Conservation (phyloP, 2,329 filamentous ascomycete genomes). For the Ophiostoma sp. region DNA sequence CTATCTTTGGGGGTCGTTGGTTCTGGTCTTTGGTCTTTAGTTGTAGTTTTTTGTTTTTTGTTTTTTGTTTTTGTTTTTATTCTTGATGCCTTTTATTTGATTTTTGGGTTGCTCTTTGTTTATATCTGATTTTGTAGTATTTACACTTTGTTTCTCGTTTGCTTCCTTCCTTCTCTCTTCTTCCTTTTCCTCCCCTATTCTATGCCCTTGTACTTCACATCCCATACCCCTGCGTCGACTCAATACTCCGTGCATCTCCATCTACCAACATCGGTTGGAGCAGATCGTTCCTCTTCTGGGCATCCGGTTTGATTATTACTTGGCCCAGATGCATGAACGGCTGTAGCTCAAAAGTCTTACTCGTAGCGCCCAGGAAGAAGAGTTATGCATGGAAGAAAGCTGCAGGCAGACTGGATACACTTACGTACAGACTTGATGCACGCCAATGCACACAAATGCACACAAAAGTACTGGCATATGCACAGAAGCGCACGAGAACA, state of each 20-base stretch:
- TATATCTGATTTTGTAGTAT: background rate
- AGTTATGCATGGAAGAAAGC: too few species aligned
- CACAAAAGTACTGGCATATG: slow-evolving; percentile 7
- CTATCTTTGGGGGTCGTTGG: background rate
- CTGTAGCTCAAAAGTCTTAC: too few species aligned
- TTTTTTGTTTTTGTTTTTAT: background rate
- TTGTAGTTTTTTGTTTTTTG: background rate
- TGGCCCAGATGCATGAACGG: background rate
- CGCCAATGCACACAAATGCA: background rate
- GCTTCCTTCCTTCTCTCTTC: background rate
- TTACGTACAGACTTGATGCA: background rate
- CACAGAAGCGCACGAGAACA: slow-evolving; percentile 6
- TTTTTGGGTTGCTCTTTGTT: background rate
- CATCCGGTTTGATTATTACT: slow-evolving; percentile 8
- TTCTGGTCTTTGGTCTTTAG: background rate
- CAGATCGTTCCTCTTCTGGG: slow-evolving; percentile 10
- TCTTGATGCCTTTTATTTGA: background rate
- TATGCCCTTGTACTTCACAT: background rate
- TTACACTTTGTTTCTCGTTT: background rate
- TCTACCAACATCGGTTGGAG: slow-evolving; percentile 2
- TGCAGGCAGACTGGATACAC: too few species aligned
- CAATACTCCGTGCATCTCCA: background rate
- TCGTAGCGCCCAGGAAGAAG: too few species aligned
- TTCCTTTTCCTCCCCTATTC: background rate
- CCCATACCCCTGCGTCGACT: background rate